phyloP scores from a whole-genome alignment of 306 rosid species.

The Casuarina cunninghamiana region DNA sequence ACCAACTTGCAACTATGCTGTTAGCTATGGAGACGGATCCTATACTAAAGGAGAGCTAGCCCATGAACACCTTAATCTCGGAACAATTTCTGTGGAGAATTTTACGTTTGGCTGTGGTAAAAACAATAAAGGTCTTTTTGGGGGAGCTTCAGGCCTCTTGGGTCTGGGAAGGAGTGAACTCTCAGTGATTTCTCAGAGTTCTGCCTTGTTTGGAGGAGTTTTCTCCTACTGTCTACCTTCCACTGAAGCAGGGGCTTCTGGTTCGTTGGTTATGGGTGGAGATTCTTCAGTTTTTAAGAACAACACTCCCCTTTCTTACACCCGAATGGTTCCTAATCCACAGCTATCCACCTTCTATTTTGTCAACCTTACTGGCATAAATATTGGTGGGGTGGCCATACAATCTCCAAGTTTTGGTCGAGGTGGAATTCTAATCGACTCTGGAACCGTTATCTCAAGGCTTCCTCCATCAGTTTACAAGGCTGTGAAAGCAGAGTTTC shows the following conservation, averaged over 20 bases:
- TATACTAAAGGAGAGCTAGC: constrained; percentile 60
- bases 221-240: constrained; percentile 90
- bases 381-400: constrained; percentile 58
- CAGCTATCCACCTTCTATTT: constrained; percentile 59
- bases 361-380: constrained; percentile 67
- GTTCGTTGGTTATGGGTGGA: constrained; percentile 70
- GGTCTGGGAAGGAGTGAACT: constrained; percentile 75
- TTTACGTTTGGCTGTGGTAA: constrained; percentile 83
- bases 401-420: constrained; percentile 31
- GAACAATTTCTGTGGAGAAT: constrained; percentile 37
- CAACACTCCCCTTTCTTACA: constrained; percentile 64
- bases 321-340: constrained; percentile 63
- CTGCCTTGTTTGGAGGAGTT: constrained; percentile 60
- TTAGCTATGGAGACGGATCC: constrained; percentile 83
- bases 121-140: constrained; percentile 75
- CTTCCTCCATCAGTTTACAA: constrained; percentile 63
- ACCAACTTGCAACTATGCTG: constrained; percentile 48
- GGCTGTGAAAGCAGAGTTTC: constrained; percentile 64
- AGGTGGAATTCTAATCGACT: constrained; percentile 60
- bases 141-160: constrained; percentile 77
- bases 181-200: constrained; percentile 70
- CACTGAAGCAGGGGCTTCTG: constrained; percentile 52
- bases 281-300: constrained; percentile 62
- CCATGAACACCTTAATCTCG: constrained; percentile 49
- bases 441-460: constrained; percentile 84